Base-by-base conservation (phyloP, 106 monocot genomes). In the Gastrodia elata region DNA sequence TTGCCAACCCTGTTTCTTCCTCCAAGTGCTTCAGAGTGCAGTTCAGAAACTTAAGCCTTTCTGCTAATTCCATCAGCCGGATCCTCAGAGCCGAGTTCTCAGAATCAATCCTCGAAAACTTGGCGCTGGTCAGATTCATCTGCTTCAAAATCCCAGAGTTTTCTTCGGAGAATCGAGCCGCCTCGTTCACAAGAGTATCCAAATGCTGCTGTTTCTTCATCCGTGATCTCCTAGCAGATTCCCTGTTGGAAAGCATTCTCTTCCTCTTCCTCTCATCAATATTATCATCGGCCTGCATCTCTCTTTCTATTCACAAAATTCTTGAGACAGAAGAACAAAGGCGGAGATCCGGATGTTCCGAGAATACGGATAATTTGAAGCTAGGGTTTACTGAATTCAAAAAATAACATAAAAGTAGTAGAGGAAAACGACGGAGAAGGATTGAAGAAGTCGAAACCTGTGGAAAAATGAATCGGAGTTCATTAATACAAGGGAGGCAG, bases 201-300 rank as follows among this genome's bases (percentile, higher is more conserved):
- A 94, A 42, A 64, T 82, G 91, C 70, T 91, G 84, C 73, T 91
- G 91, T 86, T 91, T 94, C 73, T 81, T 77, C 86, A 83, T 78
- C 58, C 91, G 76, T 8, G 91, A 94, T 67, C 94, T 73, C 73
- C 83, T 76, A 5, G 94, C 94, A 2, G 94, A 91, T 71, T 94
- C 91, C 43, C 91, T 39, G 78, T 94, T 94, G 8, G 94, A 94
- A n/a, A 86, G 61, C 88, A 87, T 91, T 74, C 94, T 70, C 86
- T 88, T 94, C 15, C 82, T 77, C 83, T 87, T 91, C 71, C 81
- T 82, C 71, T 81, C 57, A 20, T 88, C 88, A 48, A 80, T 44
- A n/a, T n/a, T n/a, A 34, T 76, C 88, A 34, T 83, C 85, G 18
- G 79, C 77, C 32, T 68, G 38, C 48, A 69, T 69, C 40, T 67